These are phyloP conservation scores for Grosmannia clavigera DNA, from an alignment of 2,329 filamentous ascomycete species.

Conservation along the genomic window DNA sequence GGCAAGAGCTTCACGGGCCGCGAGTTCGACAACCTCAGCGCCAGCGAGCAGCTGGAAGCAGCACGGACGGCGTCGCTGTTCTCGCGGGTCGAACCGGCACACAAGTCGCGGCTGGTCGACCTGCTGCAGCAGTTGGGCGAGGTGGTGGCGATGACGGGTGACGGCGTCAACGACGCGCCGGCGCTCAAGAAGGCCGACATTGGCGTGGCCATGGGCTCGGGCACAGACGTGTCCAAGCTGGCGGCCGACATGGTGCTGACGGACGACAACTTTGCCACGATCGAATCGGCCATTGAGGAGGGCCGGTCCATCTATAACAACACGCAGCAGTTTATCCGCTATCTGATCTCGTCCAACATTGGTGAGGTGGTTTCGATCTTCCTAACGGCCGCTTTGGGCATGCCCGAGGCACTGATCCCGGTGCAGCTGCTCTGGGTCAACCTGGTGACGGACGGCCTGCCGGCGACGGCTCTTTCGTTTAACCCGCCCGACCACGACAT, in stretches of 20 bases:
- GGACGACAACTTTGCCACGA: slow-evolving; percentile 98
- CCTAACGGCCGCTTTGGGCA: slow-evolving; percentile 86
- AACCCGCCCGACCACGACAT: slow-evolving; percentile 98
- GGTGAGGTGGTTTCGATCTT: slow-evolving; percentile 99
- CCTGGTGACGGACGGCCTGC: slow-evolving; percentile 91
- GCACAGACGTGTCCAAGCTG: slow-evolving; percentile 92
- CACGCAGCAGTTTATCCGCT: slow-evolving; percentile 98
- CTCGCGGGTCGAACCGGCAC: slow-evolving; percentile 85
- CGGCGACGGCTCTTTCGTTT: slow-evolving; percentile 91
- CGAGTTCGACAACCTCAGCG: slow-evolving; percentile 78
- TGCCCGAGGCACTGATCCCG: slow-evolving; percentile 94
- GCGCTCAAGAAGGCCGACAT: slow-evolving; percentile 98
- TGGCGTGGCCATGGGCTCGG: slow-evolving; percentile 96
- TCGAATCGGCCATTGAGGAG: slow-evolving; percentile 90
- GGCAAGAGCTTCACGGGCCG: slow-evolving; percentile 94
- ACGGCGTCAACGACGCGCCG: slow-evolving; percentile 96
- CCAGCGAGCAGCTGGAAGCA: slow-evolving; percentile 68
- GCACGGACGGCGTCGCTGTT: slow-evolving; percentile 82
- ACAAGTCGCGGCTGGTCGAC: slow-evolving; percentile 97
- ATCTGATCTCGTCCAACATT: slow-evolving; percentile 97
- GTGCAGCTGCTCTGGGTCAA: slow-evolving; percentile 99
- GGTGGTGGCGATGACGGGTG: slow-evolving; percentile 97
- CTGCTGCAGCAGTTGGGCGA: slow-evolving; percentile 85
- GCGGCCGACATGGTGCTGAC: slow-evolving; percentile 97
- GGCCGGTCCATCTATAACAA: slow-evolving; percentile 99